Evolutionary conservation across 495 filamentous ascomycete genomes (phyloP), one percentile per base, ranked within the genome.

Genomic region (Neurospora cerealis): DNA sequence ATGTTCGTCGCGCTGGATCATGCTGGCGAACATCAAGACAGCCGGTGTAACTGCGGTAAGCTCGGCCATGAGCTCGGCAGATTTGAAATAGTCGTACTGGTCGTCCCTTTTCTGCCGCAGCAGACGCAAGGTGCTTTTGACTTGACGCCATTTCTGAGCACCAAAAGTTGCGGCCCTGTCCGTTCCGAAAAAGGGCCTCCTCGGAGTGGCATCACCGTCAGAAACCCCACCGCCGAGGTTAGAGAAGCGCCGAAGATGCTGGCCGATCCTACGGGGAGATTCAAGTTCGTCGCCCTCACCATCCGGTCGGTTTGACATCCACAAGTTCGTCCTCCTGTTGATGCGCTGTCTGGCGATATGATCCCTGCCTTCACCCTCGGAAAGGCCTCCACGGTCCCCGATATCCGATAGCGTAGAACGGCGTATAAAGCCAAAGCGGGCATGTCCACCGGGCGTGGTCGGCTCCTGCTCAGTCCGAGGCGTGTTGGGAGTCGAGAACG

Each of bases 1-100:
- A 75, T 97, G 93, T 81, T 99, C 96, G 75, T 99, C 96, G 44
- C 96, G 87, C 81, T 99, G 96, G 78, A 97, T 95, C 91, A 97
- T 97, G 77, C 93, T 97, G 8, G 96, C 96, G 54, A 98, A 83
- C 74, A 99, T 96, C 71, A 98, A 82, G 32, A 93, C 96, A 13
- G 96, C 96, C 10, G 96, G 96, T 1, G 93, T 91, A 42, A 92
- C 96, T 8, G 96, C 97, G 36, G 94, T 90, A 32, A 99, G 86
- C 80, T 99, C 96, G 6, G 96, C 95, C 86, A 99, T 92, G 38
- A 99, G 86, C 79, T 99, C 96, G 24, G 96, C 95, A 34, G 94
- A 97, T 78, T 99, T 99, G 78, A 91, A 91, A 80, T 94, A 93
- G 81, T 99, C 96, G 69, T 97, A 90, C 70, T 91, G 90, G 73